Percentiles rank a stretch among this genome's conserved stretches.
Conservation (phyloP, 352 stramenopile species). For the Aphanomyces astaci region DNA sequence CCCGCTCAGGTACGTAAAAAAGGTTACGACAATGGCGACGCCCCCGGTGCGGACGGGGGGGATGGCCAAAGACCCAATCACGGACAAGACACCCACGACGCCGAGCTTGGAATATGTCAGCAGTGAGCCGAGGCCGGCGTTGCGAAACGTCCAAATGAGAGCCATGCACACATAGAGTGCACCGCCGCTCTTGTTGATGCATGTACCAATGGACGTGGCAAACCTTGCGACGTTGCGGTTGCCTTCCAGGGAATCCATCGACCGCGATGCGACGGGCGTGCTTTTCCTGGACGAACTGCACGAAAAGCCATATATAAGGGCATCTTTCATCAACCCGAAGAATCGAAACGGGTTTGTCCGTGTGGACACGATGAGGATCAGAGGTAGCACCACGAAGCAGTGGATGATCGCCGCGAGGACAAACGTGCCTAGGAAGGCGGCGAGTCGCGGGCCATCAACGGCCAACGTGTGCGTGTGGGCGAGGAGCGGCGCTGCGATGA, state of each 20-base stretch:
- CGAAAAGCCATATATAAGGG: neutral
- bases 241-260: neutral
- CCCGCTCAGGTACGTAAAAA: constrained; percentile 3
- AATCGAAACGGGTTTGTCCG: neutral
- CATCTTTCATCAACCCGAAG: neutral
- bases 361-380: neutral
- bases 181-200: constrained; percentile 10
- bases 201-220: neutral
- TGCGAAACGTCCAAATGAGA: constrained; percentile 2
- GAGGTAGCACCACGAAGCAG: neutral
- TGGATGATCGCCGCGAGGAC: neutral
- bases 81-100: neutral
- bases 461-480: neutral
- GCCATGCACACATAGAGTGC: constrained; percentile 9
- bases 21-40: neutral
- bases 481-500: constrained; percentile 1
- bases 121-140: neutral
- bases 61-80: neutral
- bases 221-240: neutral
- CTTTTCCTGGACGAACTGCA: constrained; percentile 4
- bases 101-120: neutral
- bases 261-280: neutral
- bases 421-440: neutral
- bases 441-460: neutral
- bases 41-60: neutral